Evolutionary conservation across 257 asterid species (phyloP), one percentile per base, ranked within the genome.

Genomic region (Thymus quinquecostatus): DNA sequence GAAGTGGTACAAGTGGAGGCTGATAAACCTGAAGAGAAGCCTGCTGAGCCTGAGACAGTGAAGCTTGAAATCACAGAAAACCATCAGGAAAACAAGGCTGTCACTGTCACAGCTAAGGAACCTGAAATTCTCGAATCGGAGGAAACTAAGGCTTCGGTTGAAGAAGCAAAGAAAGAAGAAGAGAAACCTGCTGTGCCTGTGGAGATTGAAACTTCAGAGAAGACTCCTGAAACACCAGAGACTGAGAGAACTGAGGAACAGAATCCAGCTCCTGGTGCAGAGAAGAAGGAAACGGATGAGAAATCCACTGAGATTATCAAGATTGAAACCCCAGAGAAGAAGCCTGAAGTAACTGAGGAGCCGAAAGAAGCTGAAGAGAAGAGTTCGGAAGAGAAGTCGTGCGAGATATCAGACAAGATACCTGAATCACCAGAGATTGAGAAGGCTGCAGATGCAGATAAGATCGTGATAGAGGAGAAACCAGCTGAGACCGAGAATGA

Each of bases 21-120:
- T 53, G 53, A 60, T 53, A 64, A 65, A 63, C 9, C 53, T 10
- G 84, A 69, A 14, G 85, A 71, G 29, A 50, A 53, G 44, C 65
- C 33, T 9, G 73, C 44, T 5, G 70, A 64, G 67, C 69, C 44
- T 5, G 70, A 64, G 67, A 32, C 44, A 6, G 8, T 1, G 2
- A 44, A 54, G 47, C 7, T 51, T 13, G 75, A 69, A 55, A 55
- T 32, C 5, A 43, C 51, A 34, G 74, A 70, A 36, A 74, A 75
- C 33, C 43, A 68, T 54, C 78, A 75, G 47, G 86, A 33, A 56
- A 73, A 49, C 45, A 69, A 72, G 32, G 54, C 60, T 14, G 78
- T 14, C n/a, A 12, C 60, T 14, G 78, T 14, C n/a, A 12, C 21
- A 12, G 77, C 70, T 55, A 64, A 75, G 62, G 68, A 71, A 21